Base-by-base conservation (phyloP, 352 stramenopile species). In the Pythium aristosporum region DNA sequence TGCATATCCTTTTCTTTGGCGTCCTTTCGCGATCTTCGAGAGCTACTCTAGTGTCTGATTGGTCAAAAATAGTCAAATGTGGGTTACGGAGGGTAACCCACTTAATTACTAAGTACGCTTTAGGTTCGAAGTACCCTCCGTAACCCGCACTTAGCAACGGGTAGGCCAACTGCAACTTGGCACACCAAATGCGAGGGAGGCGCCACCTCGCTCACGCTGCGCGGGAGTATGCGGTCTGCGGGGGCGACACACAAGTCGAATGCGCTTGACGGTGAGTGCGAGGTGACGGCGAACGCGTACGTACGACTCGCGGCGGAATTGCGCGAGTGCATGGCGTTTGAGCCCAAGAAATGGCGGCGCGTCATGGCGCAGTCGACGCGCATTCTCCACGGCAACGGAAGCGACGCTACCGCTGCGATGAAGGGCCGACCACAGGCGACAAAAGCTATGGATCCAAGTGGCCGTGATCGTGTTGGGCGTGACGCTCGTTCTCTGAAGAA, bases 291-390 rank as follows among this genome's bases (percentile, higher is more conserved):
- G 18, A 80, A 74, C n/a, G 75, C 77, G 48, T 87, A 77, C 21
- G 69, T 90, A 60, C 72, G 65, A 16, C 64, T 90, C 48, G 79
- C 77, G 23, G 71, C 55, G 0, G 79, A 81, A 12, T 48, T 90
- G 52, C 51, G 76, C 57, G 47, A 51, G 20, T 90, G 81, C 66
- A 79, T 77, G 60, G 62, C 68, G 6, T 91, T 88, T 48, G 68
- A 88, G 61, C 79, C 81, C 47, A 85, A 77, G 63, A 75, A 75
- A 58, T 91, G 79, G 79, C 68, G 67, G 2, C 50, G 70, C 0
- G 74, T 88, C 55, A 54, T 91, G 54, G 71, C 79, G 18, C 72
- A 75, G 43, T 84, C 76, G 0, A 64, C 60, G 3, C 51, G 51
- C 2, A 50, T 79, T 37, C 58, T 88, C 18, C 44, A 54, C 10